Evolutionary conservation across 495 filamentous ascomycete genomes (phyloP).

Genomic region (Viridothelium virens): DNA sequence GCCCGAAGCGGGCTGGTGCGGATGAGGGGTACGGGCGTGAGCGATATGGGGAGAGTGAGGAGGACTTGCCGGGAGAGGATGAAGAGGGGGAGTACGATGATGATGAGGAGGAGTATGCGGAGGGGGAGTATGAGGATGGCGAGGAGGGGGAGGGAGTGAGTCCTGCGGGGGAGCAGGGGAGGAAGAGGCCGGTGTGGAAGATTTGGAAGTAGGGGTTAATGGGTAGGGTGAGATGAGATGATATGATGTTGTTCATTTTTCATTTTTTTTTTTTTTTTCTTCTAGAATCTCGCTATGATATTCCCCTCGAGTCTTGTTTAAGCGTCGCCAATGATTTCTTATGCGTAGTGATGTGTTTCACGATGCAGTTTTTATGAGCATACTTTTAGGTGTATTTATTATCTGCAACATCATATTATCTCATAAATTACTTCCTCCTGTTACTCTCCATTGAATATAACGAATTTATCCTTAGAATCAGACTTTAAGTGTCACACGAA

Average conservation of each 20-base stretch:
- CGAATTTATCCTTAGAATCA: too few species aligned
- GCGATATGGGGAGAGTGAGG: slow-evolving; percentile 11
- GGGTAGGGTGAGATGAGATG: background rate
- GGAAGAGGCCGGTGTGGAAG: slow-evolving; percentile 23
- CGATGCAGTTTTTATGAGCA: too few species aligned
- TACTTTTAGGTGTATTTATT: too few species aligned
- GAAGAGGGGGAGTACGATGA: background rate
- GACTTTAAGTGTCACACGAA: too few species aligned
- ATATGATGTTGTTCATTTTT: background rate
- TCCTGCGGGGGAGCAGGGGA: background rate
- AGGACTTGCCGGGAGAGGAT: slow-evolving; percentile 12
- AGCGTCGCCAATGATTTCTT: too few species aligned
- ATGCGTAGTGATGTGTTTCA: too few species aligned
- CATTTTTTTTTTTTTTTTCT: background rate
- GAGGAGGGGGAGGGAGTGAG: background rate
- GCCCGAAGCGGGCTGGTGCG: background rate
- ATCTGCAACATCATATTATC: too few species aligned
- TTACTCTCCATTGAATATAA: too few species aligned
- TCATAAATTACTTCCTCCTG: too few species aligned
- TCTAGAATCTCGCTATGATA: background rate
- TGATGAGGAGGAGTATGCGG: slow-evolving; percentile 14
- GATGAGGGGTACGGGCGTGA: slow-evolving; percentile 3
- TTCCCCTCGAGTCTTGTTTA: too few species aligned
- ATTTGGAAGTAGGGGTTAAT: slow-evolving; percentile 20
- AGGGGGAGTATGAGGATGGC: background rate